Evolutionary conservation across 139 green algal genomes (phyloP), one percentile per base, ranked within the genome.

Genomic region (Haematococcus lacustris): DNA sequence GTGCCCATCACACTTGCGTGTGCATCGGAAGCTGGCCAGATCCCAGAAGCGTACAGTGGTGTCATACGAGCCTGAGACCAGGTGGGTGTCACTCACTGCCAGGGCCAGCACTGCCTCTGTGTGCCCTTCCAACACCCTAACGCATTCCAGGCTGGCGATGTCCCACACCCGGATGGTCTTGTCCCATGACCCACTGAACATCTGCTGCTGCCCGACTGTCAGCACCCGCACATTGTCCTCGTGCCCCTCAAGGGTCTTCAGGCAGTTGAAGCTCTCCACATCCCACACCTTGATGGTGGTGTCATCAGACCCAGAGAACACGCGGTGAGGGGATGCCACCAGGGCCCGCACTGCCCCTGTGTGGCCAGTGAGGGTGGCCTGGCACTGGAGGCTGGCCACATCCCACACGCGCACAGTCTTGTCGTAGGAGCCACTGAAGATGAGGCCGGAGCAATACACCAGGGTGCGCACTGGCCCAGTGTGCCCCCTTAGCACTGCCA

Each of bases 181-280:
- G 78, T 98, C 93, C 92, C 92, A 98, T 5, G 86, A 94, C 28
- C 92, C 93, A 34, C 74, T 89, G 85, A 93, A 98, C 59, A 98
- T 84, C 78, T 86, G 74, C 7, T 73, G 69, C 25, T 87, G 79
- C 21, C 86, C 87, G 2, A 92, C 87, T 1, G 86, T 87, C 70
- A 98, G 85, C 77, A 97, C 92, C 0, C 93, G 85, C 66, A 98
- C 93, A 59, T 97, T 97, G 82, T 97, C 92, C 50, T 93, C 88
- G 78, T 98, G 93, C 3, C 93, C 93, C 70, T 90, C 73, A 57
- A 97, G 82, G 34, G 84, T 93, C 53, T 85, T 83, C 38, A 96
- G 53, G 85, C 93, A 97, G 64, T 86, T 82, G n/a, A 96, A 82
- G 21, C 82, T 90, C 38, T 66, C 33, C 5, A 74, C 82, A 60